These are phyloP conservation scores for Pythium aquatile DNA, from an alignment of 352 stramenopile genomes.

Conservation along the genomic window DNA sequence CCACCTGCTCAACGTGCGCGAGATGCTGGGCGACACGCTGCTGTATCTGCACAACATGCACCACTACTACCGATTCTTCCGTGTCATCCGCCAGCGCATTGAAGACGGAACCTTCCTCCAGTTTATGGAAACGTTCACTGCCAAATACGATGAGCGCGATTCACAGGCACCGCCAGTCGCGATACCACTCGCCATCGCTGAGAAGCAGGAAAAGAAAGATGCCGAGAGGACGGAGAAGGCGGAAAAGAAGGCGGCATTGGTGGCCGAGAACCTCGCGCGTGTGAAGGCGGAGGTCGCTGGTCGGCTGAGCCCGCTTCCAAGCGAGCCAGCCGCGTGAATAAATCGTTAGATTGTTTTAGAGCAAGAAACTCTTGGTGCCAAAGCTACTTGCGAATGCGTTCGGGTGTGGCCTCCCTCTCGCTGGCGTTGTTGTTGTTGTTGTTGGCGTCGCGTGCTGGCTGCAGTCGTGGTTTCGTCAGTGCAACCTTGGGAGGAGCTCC, in stretches of 20 bases:
- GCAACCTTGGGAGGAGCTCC: background rate
- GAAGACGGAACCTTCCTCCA: constrained; percentile 36
- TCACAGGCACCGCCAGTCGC: constrained; percentile 46
- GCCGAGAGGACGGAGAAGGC: constrained; percentile 36
- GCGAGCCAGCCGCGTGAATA: background rate
- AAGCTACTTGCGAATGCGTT: constrained; percentile 18
- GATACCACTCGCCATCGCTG: constrained; percentile 48
- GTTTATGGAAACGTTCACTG: constrained; percentile 43
- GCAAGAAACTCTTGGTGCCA: background rate
- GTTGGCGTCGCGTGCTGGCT: background rate
- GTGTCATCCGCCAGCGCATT: constrained; percentile 52
- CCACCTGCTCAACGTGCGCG: constrained; percentile 90
- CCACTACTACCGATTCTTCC: constrained; percentile 76
- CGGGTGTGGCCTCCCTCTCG: constrained; percentile 18
- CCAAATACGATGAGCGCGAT: constrained; percentile 43
- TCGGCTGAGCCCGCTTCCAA: constrained; percentile 7
- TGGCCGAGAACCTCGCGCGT: constrained; percentile 15
- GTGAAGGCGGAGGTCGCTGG: constrained; percentile 22
- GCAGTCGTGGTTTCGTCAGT: constrained; percentile 1
- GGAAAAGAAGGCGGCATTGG: constrained; percentile 26
- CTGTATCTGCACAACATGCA: constrained; percentile 88
- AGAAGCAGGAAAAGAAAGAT: constrained; percentile 56
- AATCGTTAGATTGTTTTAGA: background rate
- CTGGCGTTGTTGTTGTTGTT: constrained; percentile 20
- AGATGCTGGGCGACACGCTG: constrained; percentile 91